phyloP scores from a whole-genome alignment of 352 stramenopile species.

The Phytophthora pinifolia region DNA sequence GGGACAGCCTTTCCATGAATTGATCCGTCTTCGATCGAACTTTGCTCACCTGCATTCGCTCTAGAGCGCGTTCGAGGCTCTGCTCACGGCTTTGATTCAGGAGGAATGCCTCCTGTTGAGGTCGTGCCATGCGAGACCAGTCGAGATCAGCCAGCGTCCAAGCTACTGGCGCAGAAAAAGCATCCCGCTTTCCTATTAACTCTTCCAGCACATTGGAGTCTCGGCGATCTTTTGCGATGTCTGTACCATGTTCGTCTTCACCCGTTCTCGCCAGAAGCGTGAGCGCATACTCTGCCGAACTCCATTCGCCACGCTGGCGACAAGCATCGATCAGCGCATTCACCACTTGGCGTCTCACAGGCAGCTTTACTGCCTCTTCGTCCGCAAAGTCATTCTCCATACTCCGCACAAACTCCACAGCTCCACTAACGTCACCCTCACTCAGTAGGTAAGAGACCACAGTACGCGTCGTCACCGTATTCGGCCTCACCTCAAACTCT shows the following conservation, averaged over 20 bases:
- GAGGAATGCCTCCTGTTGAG: slow-evolving; percentile 20
- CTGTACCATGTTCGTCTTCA: neutral
- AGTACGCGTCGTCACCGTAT: slow-evolving; percentile 46
- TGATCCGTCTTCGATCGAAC: neutral
- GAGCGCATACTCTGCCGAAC: slow-evolving; percentile 24
- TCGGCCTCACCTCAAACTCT: slow-evolving; percentile 38
- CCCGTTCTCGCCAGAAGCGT: slow-evolving; percentile 9
- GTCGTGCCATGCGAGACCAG: slow-evolving; percentile 20
- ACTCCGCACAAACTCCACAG: slow-evolving; percentile 32
- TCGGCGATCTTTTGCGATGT: slow-evolving; percentile 3
- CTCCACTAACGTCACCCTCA: slow-evolving; percentile 25
- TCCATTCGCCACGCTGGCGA: slow-evolving; percentile 41
- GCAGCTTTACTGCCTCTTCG: slow-evolving; percentile 9
- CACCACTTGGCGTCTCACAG: slow-evolving; percentile 29
- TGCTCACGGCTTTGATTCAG: slow-evolving; percentile 20
- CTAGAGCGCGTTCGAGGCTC: slow-evolving; percentile 24
- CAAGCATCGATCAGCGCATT: slow-evolving; percentile 57
- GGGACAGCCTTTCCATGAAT: slow-evolving; percentile 22
- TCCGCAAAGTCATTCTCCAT: slow-evolving; percentile 16
- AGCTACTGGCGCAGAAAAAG: slow-evolving; percentile 19
- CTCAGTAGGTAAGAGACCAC: slow-evolving; percentile 50
- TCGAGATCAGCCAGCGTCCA: slow-evolving; percentile 26
- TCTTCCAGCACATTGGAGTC: slow-evolving; percentile 12
- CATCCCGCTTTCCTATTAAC: slow-evolving; percentile 23
- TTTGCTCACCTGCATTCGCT: slow-evolving; percentile 12